Evolutionary conservation across 163 green algal species (phyloP).

Genomic region (Volvox carteri): DNA sequence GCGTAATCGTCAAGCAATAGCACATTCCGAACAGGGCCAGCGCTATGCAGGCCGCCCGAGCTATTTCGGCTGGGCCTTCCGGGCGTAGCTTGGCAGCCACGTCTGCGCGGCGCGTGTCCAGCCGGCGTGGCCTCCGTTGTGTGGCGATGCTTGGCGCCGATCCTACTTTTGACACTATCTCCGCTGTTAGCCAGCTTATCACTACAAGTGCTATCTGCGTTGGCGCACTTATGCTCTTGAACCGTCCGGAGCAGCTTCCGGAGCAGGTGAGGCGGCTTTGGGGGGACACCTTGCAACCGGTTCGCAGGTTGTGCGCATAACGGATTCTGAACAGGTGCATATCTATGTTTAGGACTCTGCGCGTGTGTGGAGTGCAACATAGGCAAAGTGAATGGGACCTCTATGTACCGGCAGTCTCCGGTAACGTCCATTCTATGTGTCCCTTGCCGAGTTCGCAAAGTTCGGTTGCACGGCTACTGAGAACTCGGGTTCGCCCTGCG

Average conservation of each 20-base stretch:
- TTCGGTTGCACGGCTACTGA: not conserved
- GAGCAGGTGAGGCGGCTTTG: conserved; percentile 24
- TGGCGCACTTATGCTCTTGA: conserved; percentile 44
- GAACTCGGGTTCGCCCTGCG: too few relatives aligned
- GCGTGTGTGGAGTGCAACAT: too few relatives aligned
- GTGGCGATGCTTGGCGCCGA: conserved; percentile 15
- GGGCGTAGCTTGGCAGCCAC: not conserved
- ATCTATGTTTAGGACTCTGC: too few relatives aligned
- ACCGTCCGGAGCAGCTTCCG: conserved; percentile 2
- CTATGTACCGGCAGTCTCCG: not conserved
- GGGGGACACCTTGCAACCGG: too few relatives aligned
- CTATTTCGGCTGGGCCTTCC: conserved; percentile 8
- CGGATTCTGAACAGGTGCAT: too few relatives aligned
- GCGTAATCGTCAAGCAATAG: not conserved
- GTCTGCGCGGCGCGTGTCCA: not conserved
- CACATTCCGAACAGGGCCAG: not conserved
- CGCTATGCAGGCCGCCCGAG: conserved; percentile 11
- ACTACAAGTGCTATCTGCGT: conserved; percentile 23
- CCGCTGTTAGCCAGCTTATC: conserved; percentile 7
- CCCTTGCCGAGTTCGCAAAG: not conserved
- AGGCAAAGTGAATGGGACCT: too few relatives aligned
- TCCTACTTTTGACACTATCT: conserved; percentile 19
- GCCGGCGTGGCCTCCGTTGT: not conserved
- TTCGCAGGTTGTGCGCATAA: too few relatives aligned
- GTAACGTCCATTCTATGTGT: not conserved